Evolutionary conservation across 2,329 filamentous ascomycete genomes (phyloP), one percentile per base, ranked within the genome.

Genomic region (Ceratocystis eucalypticola): DNA sequence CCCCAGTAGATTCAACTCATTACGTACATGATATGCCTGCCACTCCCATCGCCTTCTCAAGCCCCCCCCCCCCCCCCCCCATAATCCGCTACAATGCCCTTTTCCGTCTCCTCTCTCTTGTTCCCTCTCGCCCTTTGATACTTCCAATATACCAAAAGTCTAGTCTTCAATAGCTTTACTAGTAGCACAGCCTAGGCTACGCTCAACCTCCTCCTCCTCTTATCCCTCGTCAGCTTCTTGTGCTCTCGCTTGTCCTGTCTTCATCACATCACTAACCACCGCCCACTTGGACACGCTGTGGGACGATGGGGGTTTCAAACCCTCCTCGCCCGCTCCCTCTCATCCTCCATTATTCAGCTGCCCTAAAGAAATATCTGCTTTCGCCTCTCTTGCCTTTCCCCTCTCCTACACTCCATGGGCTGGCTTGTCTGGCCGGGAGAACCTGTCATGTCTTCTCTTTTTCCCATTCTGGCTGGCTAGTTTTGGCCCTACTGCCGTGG

Each of bases 171-270:
- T 50, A 50, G 46, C 37, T 41, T 41, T 41, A 41, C 37, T 12
- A 41, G 37, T 41, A 41, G 37, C 37, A 41, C 15, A 22, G 22
- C 22, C 53, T 28, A 15, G 8, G 12, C 53, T 28, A 57, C 7
- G 22, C 10, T 57, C 53, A 30, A 57, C 22, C 22, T 57, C 53
- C 46, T 48, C 12, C 46, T 50, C 17, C 25, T 57, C 22, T 30
- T 22, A 25, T 57, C 53, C 53, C 53, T 57, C 53, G 22, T n/a
- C 53, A 57, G 53, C 53, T 57, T 57, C n/a, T 57, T 28, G 5
- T 57, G 53, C 53, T 57, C 53, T 28, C 53, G 30, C 25, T n/a
- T 57, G 37, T 41, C 37, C 37, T 41, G 37, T 41, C 37, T 41
- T 41, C 10, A 50, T n/a, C 46, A n/a, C n/a, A 50, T 50, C n/a